Conservation (phyloP, 768 basidiomycete species). For the Tylopilus cervinicoccineus region DNA sequence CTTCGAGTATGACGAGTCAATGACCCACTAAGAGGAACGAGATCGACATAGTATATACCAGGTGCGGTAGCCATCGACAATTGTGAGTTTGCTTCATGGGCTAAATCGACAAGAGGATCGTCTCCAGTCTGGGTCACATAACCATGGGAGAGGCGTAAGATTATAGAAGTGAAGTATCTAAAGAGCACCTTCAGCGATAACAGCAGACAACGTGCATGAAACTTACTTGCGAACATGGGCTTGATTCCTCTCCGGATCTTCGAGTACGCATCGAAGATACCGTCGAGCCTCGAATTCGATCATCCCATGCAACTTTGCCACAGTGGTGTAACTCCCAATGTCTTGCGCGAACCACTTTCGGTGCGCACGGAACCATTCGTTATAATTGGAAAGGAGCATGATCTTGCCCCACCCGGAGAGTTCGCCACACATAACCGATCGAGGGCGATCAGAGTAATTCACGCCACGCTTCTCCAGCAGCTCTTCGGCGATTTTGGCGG, state of each 20-base stretch:
- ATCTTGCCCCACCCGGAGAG: conserved; percentile 20
- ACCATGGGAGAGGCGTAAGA: conserved; percentile 38
- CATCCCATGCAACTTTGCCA: not conserved
- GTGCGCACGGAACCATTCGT: conserved; percentile 13
- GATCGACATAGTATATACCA: conserved; percentile 15
- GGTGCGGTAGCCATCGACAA: conserved; percentile 12
- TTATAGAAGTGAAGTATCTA: conserved; percentile 18
- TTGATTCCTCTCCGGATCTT: not conserved
- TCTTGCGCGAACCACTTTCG: conserved; percentile 19
- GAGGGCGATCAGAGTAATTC: conserved; percentile 36
- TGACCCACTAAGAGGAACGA: conserved; percentile 16
- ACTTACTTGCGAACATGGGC: conserved; percentile 3
- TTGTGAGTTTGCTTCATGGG: conserved; percentile 23
- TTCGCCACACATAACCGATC: conserved; percentile 18
- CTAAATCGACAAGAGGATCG: conserved; percentile 35
- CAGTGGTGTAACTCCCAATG: not conserved
- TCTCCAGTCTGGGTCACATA: conserved; percentile 33
- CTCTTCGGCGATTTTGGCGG: conserved; percentile 38
- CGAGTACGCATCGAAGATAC: not conserved
- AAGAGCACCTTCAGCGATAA: not conserved
- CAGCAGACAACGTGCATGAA: not conserved
- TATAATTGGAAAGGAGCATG: conserved; percentile 14
- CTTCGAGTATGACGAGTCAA: not conserved
- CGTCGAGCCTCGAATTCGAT: conserved; percentile 1
- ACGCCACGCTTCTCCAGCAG: conserved; percentile 43